Evolutionary conservation across 805 yeast genomes (phyloP).

Genomic region (Kodamaea leandrae): DNA sequence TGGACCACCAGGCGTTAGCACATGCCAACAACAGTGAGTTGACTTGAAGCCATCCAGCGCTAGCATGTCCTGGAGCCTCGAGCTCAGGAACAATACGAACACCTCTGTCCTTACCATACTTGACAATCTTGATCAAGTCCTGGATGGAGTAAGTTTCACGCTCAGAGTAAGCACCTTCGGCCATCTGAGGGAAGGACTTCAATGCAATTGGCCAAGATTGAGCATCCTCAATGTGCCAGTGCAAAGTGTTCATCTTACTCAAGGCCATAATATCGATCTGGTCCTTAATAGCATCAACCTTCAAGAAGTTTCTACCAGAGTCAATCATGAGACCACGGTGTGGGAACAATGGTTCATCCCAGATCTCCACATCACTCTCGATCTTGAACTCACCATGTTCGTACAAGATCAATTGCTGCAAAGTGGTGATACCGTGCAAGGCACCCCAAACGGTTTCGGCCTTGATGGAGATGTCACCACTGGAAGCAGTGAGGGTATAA

Average conservation of each 20-base stretch:
- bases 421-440: slow-evolving; percentile 37
- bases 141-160: slow-evolving; percentile 26
- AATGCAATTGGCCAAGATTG: slow-evolving; percentile 42
- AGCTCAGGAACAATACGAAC: slow-evolving; percentile 42
- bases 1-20: slow-evolving; percentile 26
- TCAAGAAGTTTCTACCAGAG: slow-evolving; percentile 36
- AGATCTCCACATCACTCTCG: slow-evolving; percentile 32
- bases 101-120: slow-evolving; percentile 35
- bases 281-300: slow-evolving; percentile 23
- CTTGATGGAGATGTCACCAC: slow-evolving; percentile 18
- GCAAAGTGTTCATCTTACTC: slow-evolving; percentile 38
- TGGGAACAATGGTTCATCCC: slow-evolving; percentile 33
- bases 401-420: slow-evolving; percentile 39
- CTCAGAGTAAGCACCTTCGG: slow-evolving; percentile 35
- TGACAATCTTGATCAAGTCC: slow-evolving; percentile 27
- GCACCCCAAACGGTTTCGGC: slow-evolving; percentile 43
- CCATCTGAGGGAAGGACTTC: slow-evolving; percentile 35
- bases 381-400: slow-evolving; percentile 23
- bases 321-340: slow-evolving; percentile 43
- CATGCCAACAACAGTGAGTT: slow-evolving; percentile 33
- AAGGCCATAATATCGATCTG: slow-evolving; percentile 40
- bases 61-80: slow-evolving; percentile 42
- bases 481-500: slow-evolving; percentile 22
- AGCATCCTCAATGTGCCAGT: slow-evolving; percentile 41
- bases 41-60: slow-evolving; percentile 37